Percentiles rank a stretch among this genome's conserved stretches.
These are phyloP conservation scores for Teunomyces lycoperdinae DNA, from an alignment of 805 yeast species.

Conservation along the genomic window DNA sequence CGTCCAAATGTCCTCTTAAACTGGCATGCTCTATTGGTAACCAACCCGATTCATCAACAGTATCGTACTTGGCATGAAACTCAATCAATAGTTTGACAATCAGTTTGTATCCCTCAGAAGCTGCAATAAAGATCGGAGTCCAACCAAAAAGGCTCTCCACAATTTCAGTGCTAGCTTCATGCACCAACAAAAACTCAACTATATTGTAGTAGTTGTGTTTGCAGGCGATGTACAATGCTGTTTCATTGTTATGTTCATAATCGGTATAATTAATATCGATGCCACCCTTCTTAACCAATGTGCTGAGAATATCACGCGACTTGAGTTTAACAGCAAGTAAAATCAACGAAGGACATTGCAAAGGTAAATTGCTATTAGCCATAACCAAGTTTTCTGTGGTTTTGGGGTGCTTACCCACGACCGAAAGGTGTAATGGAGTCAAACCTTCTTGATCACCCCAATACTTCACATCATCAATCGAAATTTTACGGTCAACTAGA, in stretches of 20 bases:
- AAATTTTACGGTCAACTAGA: slow-evolving; percentile 43
- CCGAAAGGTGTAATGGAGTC: slow-evolving; percentile 81
- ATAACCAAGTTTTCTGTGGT: slow-evolving; percentile 62
- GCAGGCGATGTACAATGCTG: slow-evolving; percentile 79
- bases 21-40: slow-evolving; percentile 97
- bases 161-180: slow-evolving; percentile 71
- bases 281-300: slow-evolving; percentile 53
- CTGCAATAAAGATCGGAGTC: slow-evolving; percentile 91
- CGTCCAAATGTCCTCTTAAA: slow-evolving; percentile 76
- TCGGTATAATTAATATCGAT: slow-evolving; percentile 65
- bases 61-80: slow-evolving; percentile 51
- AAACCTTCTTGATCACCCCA: slow-evolving; percentile 81
- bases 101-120: slow-evolving; percentile 72
- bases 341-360: slow-evolving; percentile 55
- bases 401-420: slow-evolving; percentile 76
- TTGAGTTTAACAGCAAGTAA: slow-evolving; percentile 68
- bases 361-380: slow-evolving; percentile 38
- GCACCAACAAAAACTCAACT: slow-evolving; percentile 52
- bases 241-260: slow-evolving; percentile 57
- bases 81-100: slow-evolving; percentile 55
- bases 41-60: slow-evolving; percentile 88
- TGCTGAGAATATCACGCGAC: slow-evolving; percentile 52
- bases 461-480: slow-evolving; percentile 52
- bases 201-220: slow-evolving; percentile 55
- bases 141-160: slow-evolving; percentile 82